These are phyloP conservation scores for Protomyces macrosporus DNA, from an alignment of 1,139 yeast genomes.

Conservation along the genomic window DNA sequence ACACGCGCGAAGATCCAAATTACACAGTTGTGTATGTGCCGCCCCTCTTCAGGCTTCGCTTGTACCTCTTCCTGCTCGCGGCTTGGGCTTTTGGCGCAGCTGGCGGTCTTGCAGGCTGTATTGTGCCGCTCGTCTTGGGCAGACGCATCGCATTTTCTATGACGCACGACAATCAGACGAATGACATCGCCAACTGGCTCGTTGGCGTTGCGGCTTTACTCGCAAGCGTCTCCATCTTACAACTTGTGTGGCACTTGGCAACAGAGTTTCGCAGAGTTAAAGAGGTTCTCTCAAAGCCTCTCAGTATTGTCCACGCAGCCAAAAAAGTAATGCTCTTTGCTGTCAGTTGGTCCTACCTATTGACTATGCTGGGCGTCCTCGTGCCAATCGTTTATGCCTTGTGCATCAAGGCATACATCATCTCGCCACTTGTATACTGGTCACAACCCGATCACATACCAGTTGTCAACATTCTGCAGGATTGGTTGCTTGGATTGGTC, in stretches of 20 bases:
- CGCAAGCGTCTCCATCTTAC: neutral
- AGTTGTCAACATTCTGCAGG: conserved; percentile 19
- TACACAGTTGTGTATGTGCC: conserved; percentile 84
- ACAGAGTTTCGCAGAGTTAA: too few species aligned
- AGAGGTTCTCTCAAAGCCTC: neutral
- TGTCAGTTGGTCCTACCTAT: conserved; percentile 9
- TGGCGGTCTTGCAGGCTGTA: neutral
- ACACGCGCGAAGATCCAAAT: conserved; percentile 45
- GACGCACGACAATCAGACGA: neutral
- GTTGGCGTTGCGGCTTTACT: conserved; percentile 2
- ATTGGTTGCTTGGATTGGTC: conserved; percentile 25
- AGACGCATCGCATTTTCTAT: neutral
- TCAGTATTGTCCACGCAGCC: neutral
- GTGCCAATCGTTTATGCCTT: conserved; percentile 3
- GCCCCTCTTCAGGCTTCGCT: conserved; percentile 61
- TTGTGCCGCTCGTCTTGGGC: conserved; percentile 10
- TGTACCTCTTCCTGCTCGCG: conserved; percentile 51
- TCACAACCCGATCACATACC: conserved; percentile 11
- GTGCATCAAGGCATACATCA: conserved; percentile 11
- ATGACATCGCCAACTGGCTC: conserved; percentile 8
- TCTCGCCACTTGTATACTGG: conserved; percentile 24
- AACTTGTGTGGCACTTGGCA: neutral
- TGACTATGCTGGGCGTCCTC: neutral
- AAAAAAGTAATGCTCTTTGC: neutral
- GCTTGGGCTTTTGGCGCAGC: conserved; percentile 69